These are phyloP conservation scores for Lactarius psammicola DNA, from an alignment of 768 basidiomycete genomes.

Conservation along the genomic window DNA sequence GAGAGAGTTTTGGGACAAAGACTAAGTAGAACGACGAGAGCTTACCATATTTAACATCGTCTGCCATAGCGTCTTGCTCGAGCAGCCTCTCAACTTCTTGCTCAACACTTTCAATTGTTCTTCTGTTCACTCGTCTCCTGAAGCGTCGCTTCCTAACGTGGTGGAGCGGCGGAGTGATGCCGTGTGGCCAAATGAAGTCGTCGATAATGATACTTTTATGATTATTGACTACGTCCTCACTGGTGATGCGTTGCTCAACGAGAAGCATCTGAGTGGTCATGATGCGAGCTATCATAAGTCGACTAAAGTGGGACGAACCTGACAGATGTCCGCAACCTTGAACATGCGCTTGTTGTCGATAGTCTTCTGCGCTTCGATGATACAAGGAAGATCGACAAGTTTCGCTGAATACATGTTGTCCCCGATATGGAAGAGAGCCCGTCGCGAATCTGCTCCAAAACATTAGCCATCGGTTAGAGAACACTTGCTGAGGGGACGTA, in stretches of 20 bases:
- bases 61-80: constrained; percentile 73
- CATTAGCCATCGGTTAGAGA: not conserved
- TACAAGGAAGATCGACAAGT: constrained; percentile 92
- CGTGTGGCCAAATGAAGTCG: constrained; percentile 97
- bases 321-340: constrained; percentile 98
- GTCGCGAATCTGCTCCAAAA: constrained; percentile 67
- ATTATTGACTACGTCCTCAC: constrained; percentile 60
- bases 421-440: constrained; percentile 87
- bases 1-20: not conserved
- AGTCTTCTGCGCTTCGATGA: constrained; percentile 94
- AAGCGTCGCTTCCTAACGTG: constrained; percentile 90
- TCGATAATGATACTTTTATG: constrained; percentile 82
- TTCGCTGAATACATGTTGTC: constrained; percentile 82
- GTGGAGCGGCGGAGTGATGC: constrained; percentile 89
- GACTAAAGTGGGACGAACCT: constrained; percentile 48
- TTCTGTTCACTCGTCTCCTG: constrained; percentile 80
- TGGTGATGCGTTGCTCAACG: constrained; percentile 70
- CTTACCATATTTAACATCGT: constrained; percentile 73
- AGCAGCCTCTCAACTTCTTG: constrained; percentile 87
- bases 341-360: constrained; percentile 96
- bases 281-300: constrained; percentile 21
- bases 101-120: constrained; percentile 93
- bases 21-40: not conserved
- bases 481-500: constrained; percentile 34
- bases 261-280: constrained; percentile 77